Evolutionary conservation across 768 basidiomycete genomes (phyloP).

Genomic region (Russula brevipes): DNA sequence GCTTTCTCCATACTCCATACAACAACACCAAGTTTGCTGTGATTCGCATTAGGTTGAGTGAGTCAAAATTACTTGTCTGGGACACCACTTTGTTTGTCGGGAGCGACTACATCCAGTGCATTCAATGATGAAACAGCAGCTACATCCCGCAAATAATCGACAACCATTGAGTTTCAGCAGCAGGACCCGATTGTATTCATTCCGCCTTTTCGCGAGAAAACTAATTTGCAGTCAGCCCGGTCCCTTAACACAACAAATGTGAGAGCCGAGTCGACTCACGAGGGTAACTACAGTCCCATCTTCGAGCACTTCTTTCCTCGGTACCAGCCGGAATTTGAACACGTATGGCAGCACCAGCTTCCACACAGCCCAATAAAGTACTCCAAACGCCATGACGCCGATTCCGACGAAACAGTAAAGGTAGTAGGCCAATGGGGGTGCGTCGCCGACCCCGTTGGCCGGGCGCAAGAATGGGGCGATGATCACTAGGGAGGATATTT

Average conservation of each 20-base stretch:
- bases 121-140: not conserved
- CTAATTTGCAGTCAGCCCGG: not conserved
- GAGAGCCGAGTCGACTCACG: conserved; percentile 34
- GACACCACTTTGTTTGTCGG: not conserved
- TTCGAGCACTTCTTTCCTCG: conserved; percentile 43
- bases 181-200: not conserved
- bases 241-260: not conserved
- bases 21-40: too few relatives aligned
- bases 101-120: too few relatives aligned
- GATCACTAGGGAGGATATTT: conserved; percentile 37
- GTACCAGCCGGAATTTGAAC: conserved; percentile 45
- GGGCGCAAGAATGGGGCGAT: conserved; percentile 53
- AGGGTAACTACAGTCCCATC: conserved; percentile 53
- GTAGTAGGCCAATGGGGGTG: conserved; percentile 57
- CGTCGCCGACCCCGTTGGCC: conserved; percentile 51
- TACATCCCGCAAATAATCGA: not conserved
- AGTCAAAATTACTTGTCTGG: too few relatives aligned
- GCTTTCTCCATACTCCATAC: too few relatives aligned
- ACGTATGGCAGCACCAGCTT: conserved; percentile 44
- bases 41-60: too few relatives aligned
- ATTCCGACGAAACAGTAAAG: conserved; percentile 55
- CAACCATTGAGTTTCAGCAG: too few relatives aligned
- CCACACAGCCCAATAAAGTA: conserved; percentile 54
- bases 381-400: conserved; percentile 41
- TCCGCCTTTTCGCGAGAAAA: conserved; percentile 15